Base-by-base conservation (phyloP, 2,329 filamentous ascomycete species). In the Penicillium sp. region DNA sequence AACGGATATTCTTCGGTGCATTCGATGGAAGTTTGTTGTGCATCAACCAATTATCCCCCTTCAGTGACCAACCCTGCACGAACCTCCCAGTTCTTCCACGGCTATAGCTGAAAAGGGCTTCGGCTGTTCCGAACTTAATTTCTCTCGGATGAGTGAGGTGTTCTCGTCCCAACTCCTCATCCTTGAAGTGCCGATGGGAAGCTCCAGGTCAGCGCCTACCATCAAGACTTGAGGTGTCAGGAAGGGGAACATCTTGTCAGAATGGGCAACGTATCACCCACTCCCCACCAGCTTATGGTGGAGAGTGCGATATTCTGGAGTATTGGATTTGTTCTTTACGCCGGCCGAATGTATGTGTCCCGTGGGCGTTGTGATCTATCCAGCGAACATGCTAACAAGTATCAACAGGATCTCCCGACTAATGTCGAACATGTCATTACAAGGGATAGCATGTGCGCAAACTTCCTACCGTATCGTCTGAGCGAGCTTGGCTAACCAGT, bases 271-370 rank as follows among this genome's bases (percentile, higher is more conserved):
- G 56, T 48, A 24, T 71, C 69, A 18, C 69, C 69, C 23, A 67
- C 65, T 21, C 68, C 69, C 5, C 60, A 55, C 9, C 64, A 68
- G 57, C 62, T 71, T 8, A 37, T 71, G 8, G 57, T 62, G 6
- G 69, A 71, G 51, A 62, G 67, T 26, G 43, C 67, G 9, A 53
- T 69, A 8, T 71, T 71, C 23, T 69, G 69, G 69, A 64, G 63
- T 31, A 69, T 71, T 36, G 68, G 51, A 0, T 31, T 67, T 23
- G 56, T 70, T 11, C 52, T 71, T 8, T 71, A 62, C 47, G 34
- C 62, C 9, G 63, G 67, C 11, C 55, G 69, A 58, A 66, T 71
- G 69, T 71, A 59, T 7, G 67, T 62, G 42, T 29, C 18, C 28
- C 6, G 14, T n/a, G 14, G 7, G n/a, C n/a, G n/a, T 16, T 31